phyloP scores from a whole-genome alignment of 2,329 filamentous ascomycete species.

The Aureobasidium mangrovei region DNA sequence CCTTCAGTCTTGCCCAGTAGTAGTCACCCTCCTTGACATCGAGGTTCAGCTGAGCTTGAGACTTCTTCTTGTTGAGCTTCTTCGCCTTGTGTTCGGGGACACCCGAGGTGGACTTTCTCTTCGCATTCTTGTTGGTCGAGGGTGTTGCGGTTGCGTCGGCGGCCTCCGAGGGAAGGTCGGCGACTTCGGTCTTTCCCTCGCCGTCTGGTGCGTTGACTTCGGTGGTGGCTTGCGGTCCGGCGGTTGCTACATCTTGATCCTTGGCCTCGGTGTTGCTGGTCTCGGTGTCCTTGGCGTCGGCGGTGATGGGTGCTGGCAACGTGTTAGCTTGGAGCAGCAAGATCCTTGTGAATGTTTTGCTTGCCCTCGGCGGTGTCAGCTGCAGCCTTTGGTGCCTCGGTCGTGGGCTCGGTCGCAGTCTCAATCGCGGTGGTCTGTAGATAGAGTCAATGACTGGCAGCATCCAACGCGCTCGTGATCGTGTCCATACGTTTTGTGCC shows the following conservation, averaged over 20 bases:
- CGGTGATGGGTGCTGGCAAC: background rate
- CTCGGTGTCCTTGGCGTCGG: constrained; percentile 2
- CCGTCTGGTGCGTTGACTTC: constrained; percentile 17
- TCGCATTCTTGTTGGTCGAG: constrained; percentile 26
- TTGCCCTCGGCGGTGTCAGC: background rate
- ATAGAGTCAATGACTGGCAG: constrained; percentile 3
- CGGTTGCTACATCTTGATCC: constrained; percentile 2
- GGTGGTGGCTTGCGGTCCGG: constrained; percentile 17
- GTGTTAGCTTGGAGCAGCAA: background rate
- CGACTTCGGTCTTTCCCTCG: constrained; percentile 15
- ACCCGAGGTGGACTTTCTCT: constrained; percentile 53
- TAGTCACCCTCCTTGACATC: constrained; percentile 85
- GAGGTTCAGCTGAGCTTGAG: constrained; percentile 55
- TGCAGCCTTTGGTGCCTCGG: constrained; percentile 1
- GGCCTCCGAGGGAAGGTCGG: constrained; percentile 10
- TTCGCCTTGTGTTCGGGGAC: constrained; percentile 61
- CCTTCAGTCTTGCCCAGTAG: constrained; percentile 89
- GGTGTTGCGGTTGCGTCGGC: constrained; percentile 19
- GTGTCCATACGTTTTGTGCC: constrained; percentile 11
- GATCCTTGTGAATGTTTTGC: too few relatives aligned
- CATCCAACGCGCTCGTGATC: background rate
- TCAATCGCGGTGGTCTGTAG: constrained; percentile 10
- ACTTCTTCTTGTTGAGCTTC: constrained; percentile 80
- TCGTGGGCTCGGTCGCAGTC: constrained; percentile 7
- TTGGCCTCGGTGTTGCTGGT: background rate